Base-by-base conservation (phyloP, 306 rosid genomes). In the Elaeagnus macrophylla region DNA sequence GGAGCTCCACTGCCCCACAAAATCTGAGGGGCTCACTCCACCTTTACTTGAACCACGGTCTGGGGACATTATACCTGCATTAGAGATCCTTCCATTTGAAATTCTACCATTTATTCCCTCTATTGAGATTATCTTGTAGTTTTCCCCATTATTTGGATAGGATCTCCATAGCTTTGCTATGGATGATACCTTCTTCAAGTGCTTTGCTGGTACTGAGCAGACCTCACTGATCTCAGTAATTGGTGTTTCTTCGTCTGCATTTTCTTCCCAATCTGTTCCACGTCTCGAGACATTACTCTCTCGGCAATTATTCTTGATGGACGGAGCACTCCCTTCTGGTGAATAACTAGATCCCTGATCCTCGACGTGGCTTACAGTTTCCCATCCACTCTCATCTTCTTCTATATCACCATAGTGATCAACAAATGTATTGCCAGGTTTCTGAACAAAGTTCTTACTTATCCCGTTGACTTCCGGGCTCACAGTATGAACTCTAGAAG, bases 331-430 rank as follows among this genome's bases (percentile, higher is more conserved):
- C 62, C 89, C 95, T 57, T 81, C 95, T 0, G 71, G 88, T 35
- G 95, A 86, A 72, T 56, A 79, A 75, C 86, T 77, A 11, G 97
- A 90, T 61, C 84, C 94, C 77, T 89, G 94, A 69, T 89, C 95
- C 67, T 90, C 97, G 16, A 62, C 48, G 64, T 83, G 94, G 78
- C 97, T 90, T 39, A 76, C 95, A 10, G 94, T 90, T 75, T 90
- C 97, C 97, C 97, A 90, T 64, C 95, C 97, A 76, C 97, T 90
- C 70, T 83, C 97, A 57, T 89, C 95, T 45, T 83, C 94, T 54
- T 85, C 95, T 36, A 82, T 45, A 20, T 86, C 94, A 44, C 80
- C 79, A 49, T 77, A 75, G 37, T 77, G 77, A 63, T 77, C 83
- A 53, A 71, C 39, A 53, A 41, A 85, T 47, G 65, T 57, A 68